Conservation (phyloP, 306 rosid genomes). For the Dalbergia oliveri region DNA sequence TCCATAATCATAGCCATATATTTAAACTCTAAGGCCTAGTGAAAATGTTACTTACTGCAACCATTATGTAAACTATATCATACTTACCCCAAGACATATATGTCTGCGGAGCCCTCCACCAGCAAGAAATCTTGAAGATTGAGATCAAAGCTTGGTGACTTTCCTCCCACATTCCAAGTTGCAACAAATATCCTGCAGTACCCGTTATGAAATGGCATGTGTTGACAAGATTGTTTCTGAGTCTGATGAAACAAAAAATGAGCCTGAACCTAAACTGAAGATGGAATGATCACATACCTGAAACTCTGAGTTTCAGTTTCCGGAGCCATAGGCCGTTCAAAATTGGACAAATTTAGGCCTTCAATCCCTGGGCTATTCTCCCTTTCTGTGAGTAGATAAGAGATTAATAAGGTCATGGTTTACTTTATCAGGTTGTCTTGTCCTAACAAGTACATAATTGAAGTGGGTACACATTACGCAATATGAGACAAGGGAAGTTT, state of each 20-base stretch:
- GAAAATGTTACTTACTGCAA: conserved; percentile 4
- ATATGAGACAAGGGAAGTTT: conserved; percentile 37
- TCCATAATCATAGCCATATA: not conserved
- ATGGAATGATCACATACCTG: conserved; percentile 55
- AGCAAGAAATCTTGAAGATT: conserved; percentile 91
- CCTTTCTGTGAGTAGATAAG: conserved; percentile 62
- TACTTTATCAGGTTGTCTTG: conserved; percentile 4
- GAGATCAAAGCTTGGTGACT: conserved; percentile 73
- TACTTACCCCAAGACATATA: conserved; percentile 85
- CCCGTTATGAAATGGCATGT: not conserved
- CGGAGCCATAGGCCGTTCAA: conserved; percentile 60
- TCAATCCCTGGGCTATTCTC: conserved; percentile 69
- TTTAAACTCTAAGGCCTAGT: not conserved
- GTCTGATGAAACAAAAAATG: conserved; percentile 11
- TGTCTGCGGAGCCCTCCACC: conserved; percentile 80
- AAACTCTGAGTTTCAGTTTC: conserved; percentile 65
- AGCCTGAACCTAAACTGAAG: conserved; percentile 14
- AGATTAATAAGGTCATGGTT: conserved; percentile 22
- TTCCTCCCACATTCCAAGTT: conserved; percentile 98
- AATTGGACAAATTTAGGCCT: conserved; percentile 76
- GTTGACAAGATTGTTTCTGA: conserved; percentile 17
- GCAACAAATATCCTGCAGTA: conserved; percentile 76
- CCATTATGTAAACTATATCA: not conserved
- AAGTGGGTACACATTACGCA: conserved; percentile 4
- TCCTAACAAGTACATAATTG: conserved; percentile 33